phyloP scores from a whole-genome alignment of 257 asterid genomes.

The Forsythia suspensa region DNA sequence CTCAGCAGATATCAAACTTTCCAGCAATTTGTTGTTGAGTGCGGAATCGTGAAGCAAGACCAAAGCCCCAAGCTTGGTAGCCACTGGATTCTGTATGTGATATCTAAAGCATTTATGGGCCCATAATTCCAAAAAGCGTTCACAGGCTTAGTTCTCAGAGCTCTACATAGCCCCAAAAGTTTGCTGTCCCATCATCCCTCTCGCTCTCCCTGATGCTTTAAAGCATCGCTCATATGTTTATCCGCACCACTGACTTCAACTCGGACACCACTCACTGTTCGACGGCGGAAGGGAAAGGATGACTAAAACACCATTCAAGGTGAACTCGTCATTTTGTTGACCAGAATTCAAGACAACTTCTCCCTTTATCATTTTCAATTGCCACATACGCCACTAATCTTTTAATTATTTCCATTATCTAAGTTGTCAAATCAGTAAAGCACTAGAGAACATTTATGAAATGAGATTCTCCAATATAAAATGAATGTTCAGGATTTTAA shows the following conservation, averaged over 20 bases:
- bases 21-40: neutral
- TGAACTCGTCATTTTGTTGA: neutral
- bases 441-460: neutral
- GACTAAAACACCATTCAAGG: neutral
- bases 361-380: neutral
- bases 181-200: neutral
- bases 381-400: neutral
- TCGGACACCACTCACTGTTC: neutral
- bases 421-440: neutral
- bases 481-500: neutral
- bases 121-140: neutral
- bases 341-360: neutral
- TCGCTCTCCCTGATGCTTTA: neutral
- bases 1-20: neutral
- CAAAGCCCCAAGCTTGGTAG: neutral
- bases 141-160: neutral
- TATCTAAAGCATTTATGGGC: neutral
- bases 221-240: neutral
- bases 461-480: neutral
- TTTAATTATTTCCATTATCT: neutral
- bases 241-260: neutral
- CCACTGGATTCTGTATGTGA: neutral
- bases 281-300: neutral
- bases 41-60: neutral
- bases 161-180: neutral